These are phyloP conservation scores for Annulohypoxylon nitens DNA, from an alignment of 495 filamentous ascomycete species.

Conservation along the genomic window DNA sequence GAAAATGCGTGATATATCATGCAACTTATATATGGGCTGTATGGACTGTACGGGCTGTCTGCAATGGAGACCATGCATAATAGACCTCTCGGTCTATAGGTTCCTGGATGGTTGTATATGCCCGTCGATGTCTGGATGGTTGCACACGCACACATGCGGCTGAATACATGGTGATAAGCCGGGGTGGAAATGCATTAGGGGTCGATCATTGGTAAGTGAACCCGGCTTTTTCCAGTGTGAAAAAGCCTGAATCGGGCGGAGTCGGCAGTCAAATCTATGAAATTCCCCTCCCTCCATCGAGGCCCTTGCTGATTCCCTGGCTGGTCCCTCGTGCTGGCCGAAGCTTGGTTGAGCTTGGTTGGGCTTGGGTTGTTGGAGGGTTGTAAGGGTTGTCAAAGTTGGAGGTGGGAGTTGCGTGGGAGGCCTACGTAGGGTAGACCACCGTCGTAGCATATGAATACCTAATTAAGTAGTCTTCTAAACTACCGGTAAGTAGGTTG, in stretches of 20 bases:
- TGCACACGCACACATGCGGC: slow-evolving; percentile 42
- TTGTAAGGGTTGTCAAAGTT: neutral
- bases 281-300: slow-evolving; percentile 25
- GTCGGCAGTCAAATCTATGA: slow-evolving; percentile 40
- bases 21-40: slow-evolving; percentile 17
- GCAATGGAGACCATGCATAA: slow-evolving; percentile 34
- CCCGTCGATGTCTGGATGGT: slow-evolving; percentile 28
- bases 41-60: neutral
- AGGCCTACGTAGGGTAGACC: slow-evolving; percentile 16
- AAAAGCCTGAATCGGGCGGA: slow-evolving; percentile 41
- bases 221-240: slow-evolving; percentile 42
- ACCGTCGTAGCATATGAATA: slow-evolving; percentile 37
- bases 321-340: slow-evolving; percentile 1
- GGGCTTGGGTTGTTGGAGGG: neutral
- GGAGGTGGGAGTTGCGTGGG: slow-evolving; percentile 35
- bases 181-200: slow-evolving; percentile 45
- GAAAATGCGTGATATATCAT: slow-evolving; percentile 43
- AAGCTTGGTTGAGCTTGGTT: neutral
- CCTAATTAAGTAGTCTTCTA: slow-evolving; percentile 40
- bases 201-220: slow-evolving; percentile 47
- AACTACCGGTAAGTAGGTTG: slow-evolving; percentile 44
- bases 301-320: slow-evolving; percentile 1
- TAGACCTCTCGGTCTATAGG: slow-evolving; percentile 20
- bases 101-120: slow-evolving; percentile 21
- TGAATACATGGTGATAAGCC: slow-evolving; percentile 45